Conservation (phyloP, 139 green algal genomes). For the Zygnema cylindricum region DNA sequence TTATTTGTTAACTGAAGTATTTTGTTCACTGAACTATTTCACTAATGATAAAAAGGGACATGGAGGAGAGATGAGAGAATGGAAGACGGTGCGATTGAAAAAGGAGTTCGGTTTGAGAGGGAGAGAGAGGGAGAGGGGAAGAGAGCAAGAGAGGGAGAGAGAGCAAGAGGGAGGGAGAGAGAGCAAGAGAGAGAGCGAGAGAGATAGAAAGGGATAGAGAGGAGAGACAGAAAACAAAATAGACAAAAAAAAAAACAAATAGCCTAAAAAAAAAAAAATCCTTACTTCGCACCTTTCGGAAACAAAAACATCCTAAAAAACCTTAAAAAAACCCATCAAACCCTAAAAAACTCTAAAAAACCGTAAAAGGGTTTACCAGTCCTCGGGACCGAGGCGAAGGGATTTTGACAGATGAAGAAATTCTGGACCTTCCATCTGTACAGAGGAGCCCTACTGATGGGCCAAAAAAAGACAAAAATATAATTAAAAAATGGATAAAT, state of each 20-base stretch:
- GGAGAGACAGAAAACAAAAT: too few species aligned
- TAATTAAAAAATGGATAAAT: background rate
- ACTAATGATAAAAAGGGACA: too few species aligned
- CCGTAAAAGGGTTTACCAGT: conserved; percentile 12
- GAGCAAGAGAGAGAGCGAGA: conserved; percentile 26
- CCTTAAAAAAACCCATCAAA: background rate
- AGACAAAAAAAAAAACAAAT: too few species aligned
- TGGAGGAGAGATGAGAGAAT: background rate
- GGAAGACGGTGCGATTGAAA: background rate
- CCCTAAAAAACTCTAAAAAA: background rate
- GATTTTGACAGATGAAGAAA: conserved; percentile 41
- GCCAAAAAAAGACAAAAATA: background rate
- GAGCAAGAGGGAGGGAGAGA: conserved; percentile 7
- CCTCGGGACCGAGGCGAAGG: conserved; percentile 32
- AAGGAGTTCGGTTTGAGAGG: too few species aligned
- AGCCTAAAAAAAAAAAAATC: too few species aligned
- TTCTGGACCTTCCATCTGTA: conserved; percentile 46
- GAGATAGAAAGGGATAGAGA: background rate
- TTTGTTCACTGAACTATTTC: too few species aligned
- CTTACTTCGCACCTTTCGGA: background rate
- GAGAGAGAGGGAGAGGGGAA: too few species aligned
- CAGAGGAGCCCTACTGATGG: conserved; percentile 27
- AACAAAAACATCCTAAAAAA: background rate
- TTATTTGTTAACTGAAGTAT: too few species aligned
- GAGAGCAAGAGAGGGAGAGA: too few species aligned